phyloP scores from a whole-genome alignment of 371 early-diverging fungal genomes.

The Entomophthora muscae region DNA sequence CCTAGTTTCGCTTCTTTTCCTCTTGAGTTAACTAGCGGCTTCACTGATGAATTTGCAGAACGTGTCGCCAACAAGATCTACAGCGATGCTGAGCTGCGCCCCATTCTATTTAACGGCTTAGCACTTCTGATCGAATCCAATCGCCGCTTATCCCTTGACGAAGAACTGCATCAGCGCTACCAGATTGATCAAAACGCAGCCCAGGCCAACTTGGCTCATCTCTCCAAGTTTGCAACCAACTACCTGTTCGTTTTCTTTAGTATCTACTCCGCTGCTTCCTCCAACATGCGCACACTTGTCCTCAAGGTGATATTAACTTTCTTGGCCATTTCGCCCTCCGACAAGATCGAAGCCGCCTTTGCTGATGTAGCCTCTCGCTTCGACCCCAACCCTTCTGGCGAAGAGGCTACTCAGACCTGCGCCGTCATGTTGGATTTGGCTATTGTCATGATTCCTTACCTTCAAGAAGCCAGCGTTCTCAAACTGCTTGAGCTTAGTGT shows the following conservation, averaged over 20 bases:
- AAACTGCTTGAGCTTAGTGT: slow-evolving; percentile 33
- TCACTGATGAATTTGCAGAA: slow-evolving; percentile 43
- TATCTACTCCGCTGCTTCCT: slow-evolving; percentile 46
- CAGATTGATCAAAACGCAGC: slow-evolving; percentile 33
- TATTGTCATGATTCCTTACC: slow-evolving; percentile 49
- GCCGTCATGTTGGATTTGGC: slow-evolving; percentile 60
- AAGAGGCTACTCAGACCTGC: slow-evolving; percentile 31
- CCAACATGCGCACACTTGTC: slow-evolving; percentile 45
- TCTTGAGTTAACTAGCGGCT: slow-evolving; percentile 37
- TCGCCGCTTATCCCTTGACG: slow-evolving; percentile 17
- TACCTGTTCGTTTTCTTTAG: slow-evolving; percentile 69
- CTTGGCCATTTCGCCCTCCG: slow-evolving; percentile 33
- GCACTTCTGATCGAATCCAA: slow-evolving; percentile 52
- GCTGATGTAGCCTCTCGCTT: too few relatives aligned
- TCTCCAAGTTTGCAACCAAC: slow-evolving; percentile 50
- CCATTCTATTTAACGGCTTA: slow-evolving; percentile 57
- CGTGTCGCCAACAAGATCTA: slow-evolving; percentile 43
- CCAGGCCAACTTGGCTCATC: slow-evolving; percentile 27
- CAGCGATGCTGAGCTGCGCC: slow-evolving; percentile 54
- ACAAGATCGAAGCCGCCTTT: too few relatives aligned
- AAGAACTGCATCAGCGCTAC: slow-evolving; percentile 29
- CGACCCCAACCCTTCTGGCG: too few relatives aligned
- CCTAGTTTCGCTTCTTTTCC: slow-evolving; percentile 75
- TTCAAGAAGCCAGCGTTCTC: slow-evolving; percentile 32
- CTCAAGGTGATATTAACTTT: slow-evolving; percentile 50